phyloP scores from a whole-genome alignment of 148 eudicot species.

The Selenicereus undatus region DNA sequence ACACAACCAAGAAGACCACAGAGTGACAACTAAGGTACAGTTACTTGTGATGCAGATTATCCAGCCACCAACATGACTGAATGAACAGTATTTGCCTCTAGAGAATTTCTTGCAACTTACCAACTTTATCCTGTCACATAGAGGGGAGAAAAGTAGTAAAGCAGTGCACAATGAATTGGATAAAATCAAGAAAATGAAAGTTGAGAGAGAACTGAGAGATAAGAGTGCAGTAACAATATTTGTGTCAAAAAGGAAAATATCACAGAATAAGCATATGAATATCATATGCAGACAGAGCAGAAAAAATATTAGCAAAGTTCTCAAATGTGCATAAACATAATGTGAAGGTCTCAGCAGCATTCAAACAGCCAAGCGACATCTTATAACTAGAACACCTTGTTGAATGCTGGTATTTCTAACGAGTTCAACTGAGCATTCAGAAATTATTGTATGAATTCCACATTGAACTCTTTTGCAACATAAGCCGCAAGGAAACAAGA shows the following conservation, averaged over 20 bases:
- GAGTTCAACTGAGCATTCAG: not conserved
- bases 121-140: slow-evolving; percentile 86
- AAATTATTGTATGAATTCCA: slow-evolving; percentile 1
- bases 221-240: not conserved
- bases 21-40: slow-evolving; percentile 17
- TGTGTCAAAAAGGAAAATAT: not conserved
- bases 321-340: not conserved
- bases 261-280: not conserved
- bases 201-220: not conserved
- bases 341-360: not conserved
- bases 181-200: not conserved
- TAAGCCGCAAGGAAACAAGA: not conserved
- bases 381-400: not conserved
- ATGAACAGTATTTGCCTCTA: slow-evolving; percentile 14
- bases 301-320: not conserved
- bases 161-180: not conserved
- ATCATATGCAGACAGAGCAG: not conserved
- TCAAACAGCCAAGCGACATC: not conserved
- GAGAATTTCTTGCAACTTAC: slow-evolving; percentile 48
- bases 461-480: not conserved
- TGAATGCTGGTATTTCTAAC: not conserved
- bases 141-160: slow-evolving; percentile 16
- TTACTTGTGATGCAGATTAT: slow-evolving; percentile 30
- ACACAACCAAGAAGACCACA: not conserved
- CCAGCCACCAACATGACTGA: slow-evolving; percentile 27